Base-by-base conservation (phyloP, 352 stramenopile genomes). In the Pythium insidiosum region DNA sequence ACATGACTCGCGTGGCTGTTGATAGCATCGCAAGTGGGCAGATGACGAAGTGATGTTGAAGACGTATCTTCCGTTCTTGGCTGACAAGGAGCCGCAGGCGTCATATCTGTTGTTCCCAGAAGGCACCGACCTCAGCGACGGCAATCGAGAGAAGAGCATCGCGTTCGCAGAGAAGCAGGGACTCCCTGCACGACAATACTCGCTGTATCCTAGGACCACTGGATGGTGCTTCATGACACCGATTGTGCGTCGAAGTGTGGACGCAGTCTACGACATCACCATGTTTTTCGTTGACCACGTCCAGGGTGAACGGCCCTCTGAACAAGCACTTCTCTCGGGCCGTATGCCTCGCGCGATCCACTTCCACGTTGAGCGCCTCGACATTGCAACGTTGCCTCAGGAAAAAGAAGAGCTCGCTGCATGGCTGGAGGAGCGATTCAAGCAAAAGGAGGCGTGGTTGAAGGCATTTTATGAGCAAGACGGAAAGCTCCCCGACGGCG, bases 21-120 rank as follows among this genome's bases (percentile, higher is more conserved):
- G n/a, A 21, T 41, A 79, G 71, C 62, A 84, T 52, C 75, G 79
- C 31, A 66, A 58, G 25, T 88, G 77, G 67, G 48, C 54, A 11
- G 68, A 90, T 10, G 75, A 90, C 30, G 58, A 83, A 36, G 48
- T 47, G 30, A 66, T 78, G 21, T 41, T 93, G 15, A 56, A 53
- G 16, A 66, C 54, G 24, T 54, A 88, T 22, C 50, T 88, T 37
- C 68, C 71, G 29, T 84, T 81, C 51, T 55, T 93, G 22, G 50
- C 53, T 0, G 47, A 43, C 7, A 50, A 53, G 13, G 71, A 85
- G 39, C 65, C 73, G 12, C 52, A 79, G 16, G 61, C 74, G 35
- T 83, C 73, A 24, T 84, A 85, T 46, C 58, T 93, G 43, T 35
- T 93, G 18, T 93, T 93, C 36, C 80, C 80, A 2, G 80, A 93